A percentile compares a stretch with the other conserved stretches of the same genome.
phyloP scores from a whole-genome alignment of 2,329 filamentous ascomycete genomes.

The Cladosporium cucumerinum region DNA sequence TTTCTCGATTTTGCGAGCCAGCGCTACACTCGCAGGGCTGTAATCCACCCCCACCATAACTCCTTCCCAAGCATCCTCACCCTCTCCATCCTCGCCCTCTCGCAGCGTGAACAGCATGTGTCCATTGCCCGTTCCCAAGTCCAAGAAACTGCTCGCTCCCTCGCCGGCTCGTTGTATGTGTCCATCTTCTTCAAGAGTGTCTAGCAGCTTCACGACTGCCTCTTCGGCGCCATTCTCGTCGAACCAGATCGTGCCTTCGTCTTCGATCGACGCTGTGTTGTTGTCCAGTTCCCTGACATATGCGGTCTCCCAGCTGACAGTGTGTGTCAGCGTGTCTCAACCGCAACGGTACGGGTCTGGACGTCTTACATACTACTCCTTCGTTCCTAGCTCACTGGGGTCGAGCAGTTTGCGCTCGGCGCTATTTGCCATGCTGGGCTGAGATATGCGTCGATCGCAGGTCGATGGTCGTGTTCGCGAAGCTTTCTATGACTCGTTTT shows the following conservation, averaged over 20 bases:
- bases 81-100: slow-evolving; percentile 49
- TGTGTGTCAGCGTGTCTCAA: slow-evolving; percentile 3
- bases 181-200: slow-evolving; percentile 50
- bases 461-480: neutral
- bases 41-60: slow-evolving; percentile 86
- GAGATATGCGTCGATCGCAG: neutral
- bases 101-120: slow-evolving; percentile 81
- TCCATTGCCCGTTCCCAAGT: slow-evolving; percentile 92
- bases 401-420: slow-evolving; percentile 49
- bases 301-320: slow-evolving; percentile 54
- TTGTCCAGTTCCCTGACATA: slow-evolving; percentile 71
- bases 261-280: slow-evolving; percentile 66
- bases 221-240: slow-evolving; percentile 84
- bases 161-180: slow-evolving; percentile 40
- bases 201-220: slow-evolving; percentile 66
- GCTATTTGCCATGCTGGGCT: neutral
- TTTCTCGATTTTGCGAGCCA: slow-evolving; percentile 62
- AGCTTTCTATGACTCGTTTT: neutral
- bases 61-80: slow-evolving; percentile 55
- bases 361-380: slow-evolving; percentile 69
- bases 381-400: slow-evolving; percentile 79
- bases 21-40: slow-evolving; percentile 66
- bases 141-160: slow-evolving; percentile 62
- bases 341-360: neutral
- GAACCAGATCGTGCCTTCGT: slow-evolving; percentile 95